Conservation (phyloP, 225 moss, liverwort and hornwort species). For the Sphagnum contortum region DNA sequence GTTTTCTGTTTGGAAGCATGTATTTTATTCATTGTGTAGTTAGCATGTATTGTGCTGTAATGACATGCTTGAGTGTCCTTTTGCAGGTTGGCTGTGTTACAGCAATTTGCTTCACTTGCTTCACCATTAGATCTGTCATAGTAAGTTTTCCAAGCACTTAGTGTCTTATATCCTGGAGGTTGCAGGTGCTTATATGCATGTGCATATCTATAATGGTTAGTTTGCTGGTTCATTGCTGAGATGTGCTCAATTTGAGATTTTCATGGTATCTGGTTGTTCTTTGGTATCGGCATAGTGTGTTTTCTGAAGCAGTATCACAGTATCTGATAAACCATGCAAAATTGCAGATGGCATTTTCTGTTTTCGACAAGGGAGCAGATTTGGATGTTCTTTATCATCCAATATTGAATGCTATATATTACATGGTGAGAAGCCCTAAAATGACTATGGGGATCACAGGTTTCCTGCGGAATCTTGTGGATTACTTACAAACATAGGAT, state of each 20-base stretch:
- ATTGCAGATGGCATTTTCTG: constrained; percentile 86
- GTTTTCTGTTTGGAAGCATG: no score
- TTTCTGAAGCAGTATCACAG: no score
- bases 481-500: no score
- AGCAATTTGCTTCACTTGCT: constrained; percentile 95
- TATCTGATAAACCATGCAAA: not conserved
- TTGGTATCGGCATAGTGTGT: no score
- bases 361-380: constrained; percentile 85
- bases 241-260: no score
- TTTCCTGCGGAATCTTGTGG: not conserved
- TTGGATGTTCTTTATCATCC: constrained; percentile 95
- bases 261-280: no score
- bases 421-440: constrained; percentile 48
- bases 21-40: no score
- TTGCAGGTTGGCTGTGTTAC: constrained; percentile 81
- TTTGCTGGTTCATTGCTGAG: no score
- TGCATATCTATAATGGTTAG: no score
- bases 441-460: not conserved
- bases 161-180: no score
- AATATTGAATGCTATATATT: constrained; percentile 84
- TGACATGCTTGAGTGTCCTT: not conserved
- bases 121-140: constrained; percentile 91
- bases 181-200: no score
- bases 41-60: not conserved
- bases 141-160: constrained; percentile 30